phyloP scores from a whole-genome alignment of 441 rosid genomes.

The Aquilaria agallochum region DNA sequence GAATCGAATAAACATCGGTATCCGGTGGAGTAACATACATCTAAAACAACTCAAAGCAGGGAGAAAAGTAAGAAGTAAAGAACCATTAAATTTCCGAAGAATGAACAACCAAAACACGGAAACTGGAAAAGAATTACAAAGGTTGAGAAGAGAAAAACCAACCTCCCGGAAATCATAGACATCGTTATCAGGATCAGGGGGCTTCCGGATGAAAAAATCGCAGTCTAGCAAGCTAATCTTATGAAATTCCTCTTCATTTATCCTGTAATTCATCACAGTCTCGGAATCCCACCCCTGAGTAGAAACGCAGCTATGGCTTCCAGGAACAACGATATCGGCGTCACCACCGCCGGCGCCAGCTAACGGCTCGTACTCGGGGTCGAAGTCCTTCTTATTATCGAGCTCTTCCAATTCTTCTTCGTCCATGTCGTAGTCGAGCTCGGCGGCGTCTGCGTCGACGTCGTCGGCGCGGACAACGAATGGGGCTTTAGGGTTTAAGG shows the following conservation, averaged over 20 bases:
- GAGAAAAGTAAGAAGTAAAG: neutral
- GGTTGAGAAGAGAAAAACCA: neutral
- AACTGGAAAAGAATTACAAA: neutral
- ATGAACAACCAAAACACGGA: neutral
- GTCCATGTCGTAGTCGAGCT: conserved; percentile 71
- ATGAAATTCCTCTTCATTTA: conserved; percentile 87
- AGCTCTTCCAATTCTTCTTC: conserved; percentile 84
- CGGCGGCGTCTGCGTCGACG: conserved; percentile 61
- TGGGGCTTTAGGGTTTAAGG: conserved; percentile 26
- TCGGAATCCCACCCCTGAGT: conserved; percentile 86
- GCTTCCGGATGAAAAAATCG: conserved; percentile 88
- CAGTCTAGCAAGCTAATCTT: conserved; percentile 78
- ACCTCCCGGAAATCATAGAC: conserved; percentile 97
- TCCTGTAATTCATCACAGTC: conserved; percentile 78
- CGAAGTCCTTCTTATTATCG: conserved; percentile 87
- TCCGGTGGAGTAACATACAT: conserved; percentile 98
- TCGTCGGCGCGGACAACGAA: conserved; percentile 66
- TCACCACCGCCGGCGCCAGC: conserved; percentile 34
- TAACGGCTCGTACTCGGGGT: conserved; percentile 75
- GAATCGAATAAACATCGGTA: conserved; percentile 81
- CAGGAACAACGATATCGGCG: conserved; percentile 57
- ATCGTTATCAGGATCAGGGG: conserved; percentile 89
- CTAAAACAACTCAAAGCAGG: conserved; percentile 27
- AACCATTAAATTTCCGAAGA: neutral
- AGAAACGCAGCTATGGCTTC: conserved; percentile 70